These are phyloP conservation scores for Apiotrichum sp. DNA, from an alignment of 1,284 basidiomycete genomes.

Conservation along the genomic window DNA sequence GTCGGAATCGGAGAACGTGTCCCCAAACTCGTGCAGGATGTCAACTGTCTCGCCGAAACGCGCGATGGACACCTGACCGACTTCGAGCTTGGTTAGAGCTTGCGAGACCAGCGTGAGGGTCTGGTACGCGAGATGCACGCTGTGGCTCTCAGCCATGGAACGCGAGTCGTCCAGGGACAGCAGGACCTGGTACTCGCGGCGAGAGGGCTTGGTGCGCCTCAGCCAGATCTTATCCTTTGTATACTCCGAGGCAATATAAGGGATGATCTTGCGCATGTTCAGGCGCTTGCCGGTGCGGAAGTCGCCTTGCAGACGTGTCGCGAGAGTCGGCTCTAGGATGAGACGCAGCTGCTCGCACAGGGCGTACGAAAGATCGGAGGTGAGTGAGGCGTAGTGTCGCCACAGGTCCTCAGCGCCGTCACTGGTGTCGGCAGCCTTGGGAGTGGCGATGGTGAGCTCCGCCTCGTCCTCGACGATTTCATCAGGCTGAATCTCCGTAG, in stretches of 20 bases:
- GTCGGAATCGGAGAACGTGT: conserved; percentile 68
- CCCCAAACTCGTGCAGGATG: conserved; percentile 78
- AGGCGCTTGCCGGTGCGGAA: conserved; percentile 96
- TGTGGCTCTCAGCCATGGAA: conserved; percentile 92
- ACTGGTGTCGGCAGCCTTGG: conserved; percentile 3
- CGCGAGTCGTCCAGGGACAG: conserved; percentile 92
- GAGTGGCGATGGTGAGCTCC: conserved; percentile 58
- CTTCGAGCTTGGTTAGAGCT: conserved; percentile 85
- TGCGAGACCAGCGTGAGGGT: conserved; percentile 88
- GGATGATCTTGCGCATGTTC: conserved; percentile 99
- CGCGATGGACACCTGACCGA: conserved; percentile 87
- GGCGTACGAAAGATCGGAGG: conserved; percentile 81
- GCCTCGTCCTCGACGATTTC: conserved; percentile 40
- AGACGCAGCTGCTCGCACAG: conserved; percentile 95
- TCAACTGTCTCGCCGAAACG: conserved; percentile 86
- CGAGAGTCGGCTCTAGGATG: conserved; percentile 89
- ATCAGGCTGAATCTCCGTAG: conserved; percentile 26
- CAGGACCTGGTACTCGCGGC: conserved; percentile 93
- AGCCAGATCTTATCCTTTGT: conserved; percentile 99
- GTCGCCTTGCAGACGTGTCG: conserved; percentile 91
- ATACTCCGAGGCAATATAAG: conserved; percentile 97
- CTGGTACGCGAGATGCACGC: conserved; percentile 89
- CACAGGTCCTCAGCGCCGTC: conserved; percentile 66
- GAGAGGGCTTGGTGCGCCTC: conserved; percentile 83
- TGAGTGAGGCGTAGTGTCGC: conserved; percentile 83